phyloP scores from a whole-genome alignment of 208 protist species.

The Wallacemonas sp. region DNA sequence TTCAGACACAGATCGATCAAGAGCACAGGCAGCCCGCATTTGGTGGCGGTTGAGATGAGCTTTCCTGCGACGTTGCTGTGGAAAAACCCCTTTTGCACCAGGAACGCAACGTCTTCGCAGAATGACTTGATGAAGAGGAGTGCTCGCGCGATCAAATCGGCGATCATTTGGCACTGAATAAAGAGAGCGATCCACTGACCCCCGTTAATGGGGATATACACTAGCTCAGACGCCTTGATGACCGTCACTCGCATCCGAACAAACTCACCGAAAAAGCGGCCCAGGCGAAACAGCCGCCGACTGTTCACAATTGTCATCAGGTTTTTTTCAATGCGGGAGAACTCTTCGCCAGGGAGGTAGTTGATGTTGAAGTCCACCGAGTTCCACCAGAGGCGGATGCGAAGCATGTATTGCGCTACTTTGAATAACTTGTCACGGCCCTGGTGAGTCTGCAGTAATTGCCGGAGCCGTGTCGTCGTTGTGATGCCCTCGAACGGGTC shows the following conservation, averaged over 20 bases:
- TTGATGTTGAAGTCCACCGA: slow-evolving; percentile 73
- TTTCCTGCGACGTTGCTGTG: slow-evolving; percentile 77
- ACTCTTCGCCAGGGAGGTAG: slow-evolving; percentile 77
- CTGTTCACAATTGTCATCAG: slow-evolving; percentile 92
- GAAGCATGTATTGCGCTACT: slow-evolving; percentile 84
- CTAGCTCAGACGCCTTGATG: slow-evolving; percentile 85
- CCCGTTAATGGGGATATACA: slow-evolving; percentile 80
- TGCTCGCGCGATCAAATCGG: slow-evolving; percentile 78
- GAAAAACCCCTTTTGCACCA: slow-evolving; percentile 90
- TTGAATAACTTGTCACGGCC: slow-evolving; percentile 91
- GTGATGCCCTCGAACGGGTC: slow-evolving; percentile 88
- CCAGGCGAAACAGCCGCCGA: slow-evolving; percentile 83
- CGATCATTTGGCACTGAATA: slow-evolving; percentile 91
- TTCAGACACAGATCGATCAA: slow-evolving; percentile 87
- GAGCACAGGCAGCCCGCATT: slow-evolving; percentile 79
- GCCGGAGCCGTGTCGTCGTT: slow-evolving; percentile 76
- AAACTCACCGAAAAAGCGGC: slow-evolving; percentile 88
- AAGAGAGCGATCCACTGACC: slow-evolving; percentile 82
- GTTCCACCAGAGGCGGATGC: slow-evolving; percentile 79
- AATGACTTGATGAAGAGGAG: slow-evolving; percentile 86
- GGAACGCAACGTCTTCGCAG: slow-evolving; percentile 85
- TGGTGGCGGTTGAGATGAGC: slow-evolving; percentile 70
- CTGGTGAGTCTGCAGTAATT: slow-evolving; percentile 90
- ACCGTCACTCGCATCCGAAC: slow-evolving; percentile 88
- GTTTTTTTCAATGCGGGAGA: slow-evolving; percentile 74